Evolutionary conservation across 805 yeast genomes (phyloP).

Genomic region (Komagataella phaffii): DNA sequence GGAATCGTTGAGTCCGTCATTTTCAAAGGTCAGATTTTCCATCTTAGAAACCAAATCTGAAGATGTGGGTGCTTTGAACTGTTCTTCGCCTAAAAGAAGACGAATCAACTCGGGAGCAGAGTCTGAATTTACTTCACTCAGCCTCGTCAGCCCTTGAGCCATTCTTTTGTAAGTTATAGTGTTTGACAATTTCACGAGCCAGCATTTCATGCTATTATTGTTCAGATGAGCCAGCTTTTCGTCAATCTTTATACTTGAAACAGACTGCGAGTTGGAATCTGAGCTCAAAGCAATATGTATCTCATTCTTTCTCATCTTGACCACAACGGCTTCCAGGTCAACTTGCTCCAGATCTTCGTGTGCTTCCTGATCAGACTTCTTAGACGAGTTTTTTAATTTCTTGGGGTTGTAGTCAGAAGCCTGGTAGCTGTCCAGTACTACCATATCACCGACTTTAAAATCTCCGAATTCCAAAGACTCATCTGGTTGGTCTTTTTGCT

Average conservation of each 20-base stretch:
- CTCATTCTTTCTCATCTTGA: slow-evolving; percentile 30
- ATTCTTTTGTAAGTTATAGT: slow-evolving; percentile 66
- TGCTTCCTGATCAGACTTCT: slow-evolving; percentile 11
- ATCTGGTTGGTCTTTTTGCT: not conserved
- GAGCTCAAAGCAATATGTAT: slow-evolving; percentile 46
- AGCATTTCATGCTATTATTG: slow-evolving; percentile 32
- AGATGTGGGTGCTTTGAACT: slow-evolving; percentile 17
- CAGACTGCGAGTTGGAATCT: slow-evolving; percentile 7
- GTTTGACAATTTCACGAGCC: slow-evolving; percentile 58
- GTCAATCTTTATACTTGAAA: slow-evolving; percentile 21
- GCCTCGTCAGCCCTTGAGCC: slow-evolving; percentile 61
- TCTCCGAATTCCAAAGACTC: slow-evolving; percentile 29
- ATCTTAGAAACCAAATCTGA: slow-evolving; percentile 2
- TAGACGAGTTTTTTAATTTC: slow-evolving; percentile 17
- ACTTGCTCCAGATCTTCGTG: slow-evolving; percentile 11
- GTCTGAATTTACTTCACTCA: slow-evolving; percentile 29
- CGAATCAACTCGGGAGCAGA: slow-evolving; percentile 25
- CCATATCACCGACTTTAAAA: slow-evolving; percentile 66
- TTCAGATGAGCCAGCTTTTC: slow-evolving; percentile 34
- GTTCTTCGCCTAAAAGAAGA: slow-evolving; percentile 30
- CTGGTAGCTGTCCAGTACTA: slow-evolving; percentile 38
- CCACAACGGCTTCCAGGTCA: slow-evolving; percentile 51
- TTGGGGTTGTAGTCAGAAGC: slow-evolving; percentile 9
- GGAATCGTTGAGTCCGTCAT: slow-evolving; percentile 42
- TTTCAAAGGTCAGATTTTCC: slow-evolving; percentile 19